Percentiles rank a stretch among this genome's conserved stretches.
Conservation (phyloP, 176 grass and related monocot species). For the Thalia dealbata region DNA sequence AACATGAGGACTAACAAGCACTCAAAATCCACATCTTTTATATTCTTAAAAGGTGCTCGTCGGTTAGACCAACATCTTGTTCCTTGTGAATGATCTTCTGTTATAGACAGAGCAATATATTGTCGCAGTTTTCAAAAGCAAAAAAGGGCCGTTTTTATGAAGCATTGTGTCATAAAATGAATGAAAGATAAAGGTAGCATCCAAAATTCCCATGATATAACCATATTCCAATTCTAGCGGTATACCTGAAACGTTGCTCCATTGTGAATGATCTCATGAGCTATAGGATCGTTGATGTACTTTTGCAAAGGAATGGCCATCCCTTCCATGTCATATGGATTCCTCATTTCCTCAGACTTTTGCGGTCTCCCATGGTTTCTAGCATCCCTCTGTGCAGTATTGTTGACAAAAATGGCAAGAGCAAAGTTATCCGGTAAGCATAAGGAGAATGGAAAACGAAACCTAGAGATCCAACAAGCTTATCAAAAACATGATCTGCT, state of each 20-base stretch:
- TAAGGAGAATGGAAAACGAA: not conserved
- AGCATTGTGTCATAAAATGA: not conserved
- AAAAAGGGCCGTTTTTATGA: not conserved
- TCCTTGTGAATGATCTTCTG: too few species aligned
- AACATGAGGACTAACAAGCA: too few species aligned
- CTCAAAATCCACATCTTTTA: too few species aligned
- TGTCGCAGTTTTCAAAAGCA: too few species aligned
- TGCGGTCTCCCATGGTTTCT: slow-evolving; percentile 28
- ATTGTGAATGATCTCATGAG: slow-evolving; percentile 96
- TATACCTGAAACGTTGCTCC: slow-evolving; percentile 98
- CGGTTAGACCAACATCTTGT: too few species aligned
- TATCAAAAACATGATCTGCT: not conserved
- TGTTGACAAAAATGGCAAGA: slow-evolving; percentile 14
- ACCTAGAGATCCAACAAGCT: not conserved
- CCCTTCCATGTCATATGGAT: slow-evolving; percentile 70
- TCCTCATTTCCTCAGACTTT: slow-evolving; percentile 36
- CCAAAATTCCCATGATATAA: not conserved
- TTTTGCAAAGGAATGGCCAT: slow-evolving; percentile 85
- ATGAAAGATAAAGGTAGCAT: not conserved
- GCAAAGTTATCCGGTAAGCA: not conserved
- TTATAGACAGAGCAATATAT: not conserved
- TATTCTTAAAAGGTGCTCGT: too few species aligned
- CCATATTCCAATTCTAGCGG: not conserved
- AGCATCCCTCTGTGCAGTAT: slow-evolving; percentile 54
- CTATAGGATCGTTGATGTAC: slow-evolving; percentile 79